A percentile compares a stretch with the other conserved stretches of the same genome.
Conservation (phyloP, 768 basidiomycete genomes). For the Harrya chromipes region DNA sequence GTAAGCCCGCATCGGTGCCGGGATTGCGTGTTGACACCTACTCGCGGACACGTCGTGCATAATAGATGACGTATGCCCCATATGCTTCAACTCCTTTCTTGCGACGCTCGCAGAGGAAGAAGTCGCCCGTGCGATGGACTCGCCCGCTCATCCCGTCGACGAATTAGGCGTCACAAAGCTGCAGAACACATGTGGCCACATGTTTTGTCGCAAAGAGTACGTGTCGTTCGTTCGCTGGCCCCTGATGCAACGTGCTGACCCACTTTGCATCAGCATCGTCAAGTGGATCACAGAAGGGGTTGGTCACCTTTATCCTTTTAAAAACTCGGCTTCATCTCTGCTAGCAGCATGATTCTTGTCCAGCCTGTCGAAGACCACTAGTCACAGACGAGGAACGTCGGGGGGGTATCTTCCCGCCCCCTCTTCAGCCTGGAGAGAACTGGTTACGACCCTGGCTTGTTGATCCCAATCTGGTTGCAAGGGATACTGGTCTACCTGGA, state of each 20-base stretch:
- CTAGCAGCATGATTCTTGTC: conserved; percentile 59
- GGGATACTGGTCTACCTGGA: conserved; percentile 6
- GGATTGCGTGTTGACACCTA: not conserved
- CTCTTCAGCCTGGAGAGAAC: conserved; percentile 4
- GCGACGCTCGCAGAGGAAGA: conserved; percentile 74
- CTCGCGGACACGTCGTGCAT: conserved; percentile 1
- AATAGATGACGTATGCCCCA: conserved; percentile 68
- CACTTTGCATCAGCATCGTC: conserved; percentile 44
- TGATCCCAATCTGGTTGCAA: conserved; percentile 17
- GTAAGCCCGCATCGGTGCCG: conserved; percentile 24
- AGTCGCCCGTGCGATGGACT: conserved; percentile 70
- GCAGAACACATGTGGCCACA: conserved; percentile 52
- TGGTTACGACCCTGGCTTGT: conserved; percentile 26
- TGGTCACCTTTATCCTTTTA: conserved; percentile 23
- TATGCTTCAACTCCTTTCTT: conserved; percentile 69
- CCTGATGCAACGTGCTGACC: conserved; percentile 14
- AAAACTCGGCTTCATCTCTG: conserved; percentile 8
- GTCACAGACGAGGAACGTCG: conserved; percentile 23
- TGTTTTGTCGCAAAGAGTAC: conserved; percentile 84
- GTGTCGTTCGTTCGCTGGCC: conserved; percentile 19
- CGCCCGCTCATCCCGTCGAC: conserved; percentile 69
- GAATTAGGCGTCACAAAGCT: conserved; percentile 69
- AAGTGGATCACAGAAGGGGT: conserved; percentile 63
- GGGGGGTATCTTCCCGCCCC: conserved; percentile 1
- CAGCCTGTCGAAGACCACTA: conserved; percentile 56